Evolutionary conservation across 2,329 filamentous ascomycete species (phyloP).

Genomic region (Aspergillus ruber): DNA sequence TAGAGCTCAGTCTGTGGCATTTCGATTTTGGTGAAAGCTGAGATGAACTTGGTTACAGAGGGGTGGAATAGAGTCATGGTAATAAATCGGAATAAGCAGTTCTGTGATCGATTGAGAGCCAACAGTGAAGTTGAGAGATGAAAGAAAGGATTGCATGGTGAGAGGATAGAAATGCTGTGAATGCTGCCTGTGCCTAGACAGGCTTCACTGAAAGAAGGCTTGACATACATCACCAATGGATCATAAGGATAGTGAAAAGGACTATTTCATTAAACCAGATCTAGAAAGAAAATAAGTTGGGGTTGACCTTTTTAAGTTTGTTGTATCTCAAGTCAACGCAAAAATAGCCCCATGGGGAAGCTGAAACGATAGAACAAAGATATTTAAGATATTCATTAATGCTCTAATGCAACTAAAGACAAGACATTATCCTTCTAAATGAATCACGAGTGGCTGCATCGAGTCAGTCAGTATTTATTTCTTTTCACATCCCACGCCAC

Average conservation of each 20-base stretch:
- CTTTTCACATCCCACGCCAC: neutral
- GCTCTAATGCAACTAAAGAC: neutral
- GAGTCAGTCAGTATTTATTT: neutral
- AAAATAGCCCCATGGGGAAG: neutral
- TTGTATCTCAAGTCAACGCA: neutral
- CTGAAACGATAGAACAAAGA: neutral
- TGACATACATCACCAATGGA: too few species aligned
- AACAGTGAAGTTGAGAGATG: neutral
- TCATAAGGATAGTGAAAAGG: too few species aligned
- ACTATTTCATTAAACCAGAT: too few species aligned
- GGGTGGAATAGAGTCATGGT: too few species aligned
- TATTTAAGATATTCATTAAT: neutral
- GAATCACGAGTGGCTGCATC: neutral
- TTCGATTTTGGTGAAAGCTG: neutral
- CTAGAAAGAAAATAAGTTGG: too few species aligned
- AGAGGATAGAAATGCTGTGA: neutral
- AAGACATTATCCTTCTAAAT: neutral
- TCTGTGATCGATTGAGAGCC: neutral
- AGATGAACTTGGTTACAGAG: neutral
- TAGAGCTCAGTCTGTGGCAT: conserved; percentile 6
- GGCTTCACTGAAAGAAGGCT: neutral
- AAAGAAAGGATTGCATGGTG: neutral
- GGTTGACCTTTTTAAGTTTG: too few species aligned
- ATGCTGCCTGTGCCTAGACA: neutral
- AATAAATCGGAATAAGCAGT: too few species aligned